Conservation (phyloP, 1,284 basidiomycete species). For the Ganoderma multipileum region DNA sequence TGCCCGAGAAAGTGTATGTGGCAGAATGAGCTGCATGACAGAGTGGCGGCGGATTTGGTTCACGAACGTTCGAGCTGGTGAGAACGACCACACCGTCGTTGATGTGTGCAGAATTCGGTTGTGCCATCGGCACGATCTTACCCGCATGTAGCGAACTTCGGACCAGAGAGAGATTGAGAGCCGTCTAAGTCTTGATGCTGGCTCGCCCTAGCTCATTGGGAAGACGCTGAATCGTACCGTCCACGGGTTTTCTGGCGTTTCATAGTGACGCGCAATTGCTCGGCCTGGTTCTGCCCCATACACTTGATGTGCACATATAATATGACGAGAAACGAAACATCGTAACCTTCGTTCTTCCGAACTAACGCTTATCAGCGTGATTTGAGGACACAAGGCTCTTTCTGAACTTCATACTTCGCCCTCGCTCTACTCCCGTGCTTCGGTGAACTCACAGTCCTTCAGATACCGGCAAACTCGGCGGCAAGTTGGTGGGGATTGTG, state of each 20-base stretch:
- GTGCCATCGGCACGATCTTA: no score
- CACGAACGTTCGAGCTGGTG: no score
- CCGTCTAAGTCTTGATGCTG: no score
- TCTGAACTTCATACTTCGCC: slow-evolving; percentile 14
- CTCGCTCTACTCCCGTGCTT: not conserved
- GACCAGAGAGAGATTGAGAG: no score
- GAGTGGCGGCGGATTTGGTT: no score
- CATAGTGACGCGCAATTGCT: no score
- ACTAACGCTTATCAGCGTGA: slow-evolving; percentile 72
- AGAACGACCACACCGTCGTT: no score
- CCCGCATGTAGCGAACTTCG: no score
- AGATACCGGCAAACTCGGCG: slow-evolving; percentile 90
- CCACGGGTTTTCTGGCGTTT: no score
- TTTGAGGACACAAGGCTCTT: slow-evolving; percentile 58
- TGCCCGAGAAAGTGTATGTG: not conserved
- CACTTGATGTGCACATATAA: not conserved
- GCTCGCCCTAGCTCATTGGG: no score
- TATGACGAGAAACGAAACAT: slow-evolving; percentile 54
- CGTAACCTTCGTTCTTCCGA: slow-evolving; percentile 92
- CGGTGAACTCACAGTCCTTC: slow-evolving; percentile 9
- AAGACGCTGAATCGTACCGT: no score
- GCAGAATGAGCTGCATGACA: not conserved
- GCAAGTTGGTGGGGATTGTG: slow-evolving; percentile 96
- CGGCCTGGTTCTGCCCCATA: not conserved
- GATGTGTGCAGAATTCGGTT: no score